These are phyloP conservation scores for Platismatia glauca DNA, from an alignment of 495 filamentous ascomycete genomes.

Conservation along the genomic window DNA sequence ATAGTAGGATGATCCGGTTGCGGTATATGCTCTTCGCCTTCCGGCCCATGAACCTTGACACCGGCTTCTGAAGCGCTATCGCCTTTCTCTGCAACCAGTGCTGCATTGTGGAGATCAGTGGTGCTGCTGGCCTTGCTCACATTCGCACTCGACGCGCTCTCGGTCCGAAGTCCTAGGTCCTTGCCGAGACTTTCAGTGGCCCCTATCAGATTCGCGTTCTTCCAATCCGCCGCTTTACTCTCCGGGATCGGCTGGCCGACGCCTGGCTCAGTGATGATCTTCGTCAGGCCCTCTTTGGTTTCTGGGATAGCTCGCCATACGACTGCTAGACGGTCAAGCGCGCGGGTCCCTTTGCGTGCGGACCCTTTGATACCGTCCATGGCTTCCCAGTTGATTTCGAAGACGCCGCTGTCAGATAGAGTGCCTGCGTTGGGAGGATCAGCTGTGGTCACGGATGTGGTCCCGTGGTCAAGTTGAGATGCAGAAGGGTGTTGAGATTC, in stretches of 20 bases:
- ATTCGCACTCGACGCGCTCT: slow-evolving; percentile 49
- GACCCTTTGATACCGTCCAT: slow-evolving; percentile 77
- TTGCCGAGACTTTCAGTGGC: slow-evolving; percentile 41
- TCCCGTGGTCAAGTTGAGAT: slow-evolving; percentile 31
- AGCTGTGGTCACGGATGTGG: slow-evolving; percentile 13
- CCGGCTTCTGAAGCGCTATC: slow-evolving; percentile 25
- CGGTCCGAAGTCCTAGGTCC: slow-evolving; percentile 56
- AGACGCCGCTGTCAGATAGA: slow-evolving; percentile 43
- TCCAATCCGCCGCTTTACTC: slow-evolving; percentile 62
- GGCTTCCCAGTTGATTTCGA: slow-evolving; percentile 55
- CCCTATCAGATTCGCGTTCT: slow-evolving; percentile 36
- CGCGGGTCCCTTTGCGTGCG: slow-evolving; percentile 64
- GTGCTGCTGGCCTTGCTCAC: slow-evolving; percentile 59
- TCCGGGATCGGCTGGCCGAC: slow-evolving; percentile 58
- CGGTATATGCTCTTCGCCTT: slow-evolving; percentile 26
- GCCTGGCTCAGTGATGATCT: slow-evolving; percentile 49
- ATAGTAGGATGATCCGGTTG: slow-evolving; percentile 3
- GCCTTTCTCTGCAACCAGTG: slow-evolving; percentile 30
- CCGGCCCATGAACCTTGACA: slow-evolving; percentile 27
- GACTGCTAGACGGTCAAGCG: slow-evolving; percentile 76
- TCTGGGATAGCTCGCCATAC: slow-evolving; percentile 56
- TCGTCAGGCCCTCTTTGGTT: slow-evolving; percentile 25
- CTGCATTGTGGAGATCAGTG: slow-evolving; percentile 38
- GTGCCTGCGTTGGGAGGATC: slow-evolving; percentile 48
- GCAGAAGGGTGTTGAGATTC: slow-evolving; percentile 65